Base-by-base conservation (phyloP, 2,329 filamentous ascomycete genomes). In the Colletotrichum sp. region DNA sequence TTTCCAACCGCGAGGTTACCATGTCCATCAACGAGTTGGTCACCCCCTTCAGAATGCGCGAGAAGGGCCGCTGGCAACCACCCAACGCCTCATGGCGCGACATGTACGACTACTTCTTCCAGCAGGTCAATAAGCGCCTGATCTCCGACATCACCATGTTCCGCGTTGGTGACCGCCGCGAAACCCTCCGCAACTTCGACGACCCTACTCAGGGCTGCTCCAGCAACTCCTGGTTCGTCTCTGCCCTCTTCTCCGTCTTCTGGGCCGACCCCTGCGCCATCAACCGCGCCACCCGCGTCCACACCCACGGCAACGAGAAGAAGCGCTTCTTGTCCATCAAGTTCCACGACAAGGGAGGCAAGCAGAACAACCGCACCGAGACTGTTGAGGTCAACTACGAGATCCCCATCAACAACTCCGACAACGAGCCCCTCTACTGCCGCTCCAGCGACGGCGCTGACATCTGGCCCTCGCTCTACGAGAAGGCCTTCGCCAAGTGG, bases 401-500 rank as follows among this genome's bases (percentile, higher is more conserved):
- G 75, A 83, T 87, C 71, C 85, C 85, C 10, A 82, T 87, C 72
- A 86, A 87, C 82, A 88, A 87, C 82, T 85, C 84, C 13, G 84
- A 82, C 81, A 84, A 85, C 78, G 80, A 84, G 79, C 85, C 84
- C 28, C 77, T 87, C 28, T 88, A 87, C 81, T 85, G 84, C 78
- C 85, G 83, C 76, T 84, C 86, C 16, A 84, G 81, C 75, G 84
- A 86, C 78, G 83, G 83, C 16, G 82, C 82, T 74, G 85, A 87
- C 77, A 83, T 87, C 75, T 88, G 86, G 86, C 86, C 86, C 3
- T 81, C 84, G 30, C 81, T 88, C 60, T 88, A 88, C 80, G 86
- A 88, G 82, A 88, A 88, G 83, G 86, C 86, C 16, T 88, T 88
- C 72, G 82, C 86, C 78, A 86, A 86, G 80, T 88, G 86, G 86